Conservation (phyloP, 768 basidiomycete species). For the Phaffia australis region DNA sequence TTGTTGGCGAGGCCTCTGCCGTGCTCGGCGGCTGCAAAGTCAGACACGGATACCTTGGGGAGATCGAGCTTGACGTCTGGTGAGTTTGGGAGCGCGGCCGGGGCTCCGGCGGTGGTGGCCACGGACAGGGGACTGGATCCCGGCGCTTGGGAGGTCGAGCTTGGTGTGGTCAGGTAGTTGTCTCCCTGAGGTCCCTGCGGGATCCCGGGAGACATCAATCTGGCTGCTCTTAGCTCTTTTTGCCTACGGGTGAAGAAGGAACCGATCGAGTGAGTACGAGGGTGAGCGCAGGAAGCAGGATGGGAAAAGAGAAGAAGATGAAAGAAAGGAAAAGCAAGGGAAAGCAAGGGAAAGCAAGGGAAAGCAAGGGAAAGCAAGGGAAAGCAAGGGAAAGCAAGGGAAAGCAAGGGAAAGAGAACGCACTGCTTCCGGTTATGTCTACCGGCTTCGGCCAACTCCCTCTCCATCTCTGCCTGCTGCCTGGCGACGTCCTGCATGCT, state of each 20-base stretch:
- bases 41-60: too few species aligned
- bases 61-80: too few species aligned
- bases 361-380: background rate
- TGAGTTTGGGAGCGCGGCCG: constrained; percentile 1
- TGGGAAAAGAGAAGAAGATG: constrained; percentile 1
- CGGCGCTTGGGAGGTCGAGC: background rate
- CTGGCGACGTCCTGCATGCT: constrained; percentile 72
- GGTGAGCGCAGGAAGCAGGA: background rate
- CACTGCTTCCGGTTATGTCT: constrained; percentile 48
- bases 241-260: background rate
- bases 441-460: constrained; percentile 52
- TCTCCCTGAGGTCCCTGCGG: background rate
- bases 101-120: background rate
- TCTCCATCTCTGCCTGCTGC: constrained; percentile 74
- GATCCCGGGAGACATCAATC: too few species aligned
- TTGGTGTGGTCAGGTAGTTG: background rate
- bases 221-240: too few species aligned
- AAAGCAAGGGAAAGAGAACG: background rate
- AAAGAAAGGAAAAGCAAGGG: background rate
- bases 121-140: constrained; percentile 1
- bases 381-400: background rate
- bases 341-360: background rate
- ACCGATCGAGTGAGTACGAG: too few species aligned
- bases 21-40: background rate
- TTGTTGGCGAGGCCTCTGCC: background rate